Percentiles rank a stretch among this genome's conserved stretches.
phyloP scores from a whole-genome alignment of 2,329 filamentous ascomycete genomes.

The Penicillium sp. region DNA sequence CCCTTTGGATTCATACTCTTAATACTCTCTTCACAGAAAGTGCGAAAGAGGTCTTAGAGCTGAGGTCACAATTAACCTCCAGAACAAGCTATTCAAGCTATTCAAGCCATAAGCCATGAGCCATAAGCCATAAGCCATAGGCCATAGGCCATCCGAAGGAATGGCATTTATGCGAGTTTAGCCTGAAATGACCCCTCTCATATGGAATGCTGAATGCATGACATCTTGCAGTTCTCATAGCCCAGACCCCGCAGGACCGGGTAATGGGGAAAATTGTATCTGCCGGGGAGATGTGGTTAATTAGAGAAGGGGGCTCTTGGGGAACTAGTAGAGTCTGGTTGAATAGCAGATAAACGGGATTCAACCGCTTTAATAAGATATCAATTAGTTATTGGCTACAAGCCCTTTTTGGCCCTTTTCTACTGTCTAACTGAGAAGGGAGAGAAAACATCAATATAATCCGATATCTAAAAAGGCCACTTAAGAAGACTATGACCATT shows the following conservation, averaged over 20 bases:
- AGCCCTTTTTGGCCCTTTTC: too few relatives aligned
- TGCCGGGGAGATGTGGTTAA: not conserved
- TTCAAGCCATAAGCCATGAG: conserved; percentile 2
- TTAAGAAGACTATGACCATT: too few relatives aligned
- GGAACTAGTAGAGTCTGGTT: not conserved
- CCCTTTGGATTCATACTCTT: not conserved
- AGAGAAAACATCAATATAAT: too few relatives aligned
- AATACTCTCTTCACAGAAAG: not conserved
- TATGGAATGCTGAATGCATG: too few relatives aligned
- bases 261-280: not conserved
- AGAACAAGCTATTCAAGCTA: not conserved
- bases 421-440: too few relatives aligned
- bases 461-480: too few relatives aligned
- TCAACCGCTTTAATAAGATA: not conserved
- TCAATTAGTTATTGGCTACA: not conserved
- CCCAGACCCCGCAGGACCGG: not conserved
- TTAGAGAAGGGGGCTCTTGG: not conserved
- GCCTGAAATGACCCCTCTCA: conserved; percentile 1
- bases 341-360: not conserved
- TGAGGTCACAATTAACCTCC: not conserved
- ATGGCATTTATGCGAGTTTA: not conserved
- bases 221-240: not conserved
- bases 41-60: not conserved
- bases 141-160: conserved; percentile 3
- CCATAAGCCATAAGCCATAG: not conserved